Conservation (phyloP, 2,329 filamentous ascomycete species). For the Camptophora hylomeconis region DNA sequence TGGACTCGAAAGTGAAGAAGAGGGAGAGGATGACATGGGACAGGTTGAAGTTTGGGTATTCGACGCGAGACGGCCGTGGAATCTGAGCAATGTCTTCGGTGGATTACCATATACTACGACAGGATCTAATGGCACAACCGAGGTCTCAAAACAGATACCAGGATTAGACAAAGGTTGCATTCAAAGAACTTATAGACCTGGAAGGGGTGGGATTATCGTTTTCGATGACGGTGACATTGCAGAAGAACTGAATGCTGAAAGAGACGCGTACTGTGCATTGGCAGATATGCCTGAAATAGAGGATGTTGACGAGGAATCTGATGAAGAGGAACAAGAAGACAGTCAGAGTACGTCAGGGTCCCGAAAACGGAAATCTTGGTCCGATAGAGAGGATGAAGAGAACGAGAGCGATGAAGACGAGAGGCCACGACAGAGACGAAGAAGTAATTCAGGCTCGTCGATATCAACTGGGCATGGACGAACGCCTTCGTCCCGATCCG, state of each 20-base stretch:
- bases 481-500: slow-evolving; percentile 32
- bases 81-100: slow-evolving; percentile 84
- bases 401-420: slow-evolving; percentile 53
- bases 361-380: slow-evolving; percentile 70
- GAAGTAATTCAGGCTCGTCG: slow-evolving; percentile 60
- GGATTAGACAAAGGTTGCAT: slow-evolving; percentile 67
- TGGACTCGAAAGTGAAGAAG: slow-evolving; percentile 54
- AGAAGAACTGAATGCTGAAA: slow-evolving; percentile 60
- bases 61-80: slow-evolving; percentile 87
- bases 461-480: slow-evolving; percentile 29
- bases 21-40: slow-evolving; percentile 20
- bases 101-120: slow-evolving; percentile 38
- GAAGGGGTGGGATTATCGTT: slow-evolving; percentile 78
- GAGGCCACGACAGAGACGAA: slow-evolving; percentile 63
- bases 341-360: slow-evolving; percentile 45
- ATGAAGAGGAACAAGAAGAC: slow-evolving; percentile 42
- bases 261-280: slow-evolving; percentile 72
- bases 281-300: slow-evolving; percentile 83
- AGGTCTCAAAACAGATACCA: slow-evolving; percentile 36
- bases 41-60: slow-evolving; percentile 59
- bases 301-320: slow-evolving; percentile 54
- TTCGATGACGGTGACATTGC: slow-evolving; percentile 95
- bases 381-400: slow-evolving; percentile 53
- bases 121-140: slow-evolving; percentile 35
- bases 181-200: slow-evolving; percentile 56